Base-by-base conservation (phyloP, 805 yeast species). In the Kluyveromyces nonfermentans region DNA sequence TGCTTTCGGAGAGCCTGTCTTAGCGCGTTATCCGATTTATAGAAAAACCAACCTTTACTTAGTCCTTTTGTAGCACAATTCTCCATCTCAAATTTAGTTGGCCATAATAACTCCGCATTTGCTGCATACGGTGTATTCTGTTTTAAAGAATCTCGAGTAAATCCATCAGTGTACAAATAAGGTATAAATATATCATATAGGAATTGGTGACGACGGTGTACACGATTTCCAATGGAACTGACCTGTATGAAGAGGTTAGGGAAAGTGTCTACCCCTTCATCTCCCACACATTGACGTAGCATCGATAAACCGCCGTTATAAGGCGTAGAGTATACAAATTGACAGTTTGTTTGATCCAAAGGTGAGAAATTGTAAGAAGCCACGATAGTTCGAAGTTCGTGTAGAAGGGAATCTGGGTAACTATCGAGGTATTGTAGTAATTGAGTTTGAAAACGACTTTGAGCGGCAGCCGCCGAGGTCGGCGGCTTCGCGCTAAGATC, bases 241-340 rank as follows among this genome's bases (percentile, higher is more conserved):
- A 38, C 41, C 41, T 38, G 41, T 9, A 38, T 38, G 41, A 38
- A 38, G 9, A 38, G 22, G n/a, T 38, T 38, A 9, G 34, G 34
- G 21, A 38, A 38, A 3, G 39, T 20, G 15, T 17, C 16, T 14
- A n/a, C 41, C 19, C n/a, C 14, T 7, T 28, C 34, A 22, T 7
- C 15, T 8, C 16, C 21, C 19, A 38, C 9, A 15, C 34, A 28
- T 21, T 7, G n/a, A 21, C 18, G 25, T 20, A 38, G 34, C 34
- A 18, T 19, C 5, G 34, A n/a, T 10, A 38, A 22, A 9, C 41
- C 41, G 34, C 41, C 41, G 18, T 15, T 10, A 22, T 30, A 38
- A 2, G 86, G 83, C 0, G 73, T 63, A 1, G 85, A 78, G 2
- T 74, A 76, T 7, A 81, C 54, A 38, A 80, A 71, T 18, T 77